Evolutionary conservation across 176 grass and related monocot species (phyloP), one percentile per base, ranked within the genome.

Genomic region (Triticum urartu): DNA sequence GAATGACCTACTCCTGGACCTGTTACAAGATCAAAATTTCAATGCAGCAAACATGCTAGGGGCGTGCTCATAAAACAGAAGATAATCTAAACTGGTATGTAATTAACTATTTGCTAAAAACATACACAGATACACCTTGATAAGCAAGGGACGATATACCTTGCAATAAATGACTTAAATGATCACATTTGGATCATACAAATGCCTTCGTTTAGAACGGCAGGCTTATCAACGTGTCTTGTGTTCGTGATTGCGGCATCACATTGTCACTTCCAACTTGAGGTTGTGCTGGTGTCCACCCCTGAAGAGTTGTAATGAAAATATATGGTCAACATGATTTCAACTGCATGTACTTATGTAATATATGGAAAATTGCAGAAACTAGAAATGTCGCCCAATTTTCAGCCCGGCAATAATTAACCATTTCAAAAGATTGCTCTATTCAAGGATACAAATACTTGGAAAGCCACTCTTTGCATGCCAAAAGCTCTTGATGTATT

Each of bases 91-190:
- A 82, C 34, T 64, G 24, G 25, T 64, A 75, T 15, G 25, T 7
- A 48, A 64, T 35, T 32, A 48, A 22, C 14, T 50, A 35, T 76
- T 30, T 65, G 11, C 59, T 77, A 63, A 50, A 65, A 58, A 48
- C 28, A 78, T 45, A n/a, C 11, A 77, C 20, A 78, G 10, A 58
- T 21, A 18, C 50, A 35, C 54, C 35, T 24, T 28, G 50, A 64
- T 62, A n/a, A 26, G 74, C 62, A 68, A 58, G 25, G 15, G 63
- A 76, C 63, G 43, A 58, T 47, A 77, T 83, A 83, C 45, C 86
- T 59, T 28, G 32, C 61, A 21, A 77, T 21, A 86, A 83, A 11
- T 69, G 47, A 2, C 26, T 59, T 35, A 25, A 13, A 33, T 40
- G 13, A 78, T 30, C 48, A 20, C 17, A 62, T 25, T 78, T 83